These are phyloP conservation scores for Wickerhamomyces strasburgensis DNA, from an alignment of 805 yeast genomes.

Conservation along the genomic window DNA sequence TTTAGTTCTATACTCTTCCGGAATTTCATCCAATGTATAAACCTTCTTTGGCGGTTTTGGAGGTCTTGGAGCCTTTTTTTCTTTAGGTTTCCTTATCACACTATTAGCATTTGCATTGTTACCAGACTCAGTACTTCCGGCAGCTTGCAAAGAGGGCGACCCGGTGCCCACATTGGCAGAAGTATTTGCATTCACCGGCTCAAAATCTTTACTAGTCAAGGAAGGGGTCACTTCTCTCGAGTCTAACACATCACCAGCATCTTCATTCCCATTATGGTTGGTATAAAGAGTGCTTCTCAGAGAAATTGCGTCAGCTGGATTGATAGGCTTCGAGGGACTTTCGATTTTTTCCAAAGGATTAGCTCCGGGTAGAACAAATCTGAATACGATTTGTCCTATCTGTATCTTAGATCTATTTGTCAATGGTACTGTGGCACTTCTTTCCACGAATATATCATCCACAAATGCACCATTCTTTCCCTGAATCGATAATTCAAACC, in stretches of 20 bases:
- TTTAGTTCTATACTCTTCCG: constrained; percentile 77
- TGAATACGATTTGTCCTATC: constrained; percentile 87
- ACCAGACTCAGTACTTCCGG: constrained; percentile 20
- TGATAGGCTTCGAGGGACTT: constrained; percentile 36
- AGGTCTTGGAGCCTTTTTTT: constrained; percentile 45
- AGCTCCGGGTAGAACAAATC: constrained; percentile 76
- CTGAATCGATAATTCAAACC: constrained; percentile 85
- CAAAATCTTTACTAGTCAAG: constrained; percentile 21
- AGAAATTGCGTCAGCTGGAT: constrained; percentile 60
- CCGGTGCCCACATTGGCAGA: not conserved
- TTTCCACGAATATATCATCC: constrained; percentile 82
- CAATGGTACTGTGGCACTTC: constrained; percentile 87
- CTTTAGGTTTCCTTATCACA: constrained; percentile 30
- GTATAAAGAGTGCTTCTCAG: constrained; percentile 45
- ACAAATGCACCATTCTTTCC: constrained; percentile 98
- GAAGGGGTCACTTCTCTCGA: constrained; percentile 15
- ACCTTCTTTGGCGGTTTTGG: constrained; percentile 55
- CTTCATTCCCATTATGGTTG: constrained; percentile 12
- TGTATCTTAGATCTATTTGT: constrained; percentile 80
- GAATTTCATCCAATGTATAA: constrained; percentile 79
- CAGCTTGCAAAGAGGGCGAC: constrained; percentile 6
- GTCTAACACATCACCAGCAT: constrained; percentile 4
- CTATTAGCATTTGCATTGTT: constrained; percentile 13
- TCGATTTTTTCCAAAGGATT: constrained; percentile 34
- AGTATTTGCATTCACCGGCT: constrained; percentile 13